These are phyloP conservation scores for Psilocybe tampanensis DNA, from an alignment of 768 basidiomycete genomes.

Conservation along the genomic window DNA sequence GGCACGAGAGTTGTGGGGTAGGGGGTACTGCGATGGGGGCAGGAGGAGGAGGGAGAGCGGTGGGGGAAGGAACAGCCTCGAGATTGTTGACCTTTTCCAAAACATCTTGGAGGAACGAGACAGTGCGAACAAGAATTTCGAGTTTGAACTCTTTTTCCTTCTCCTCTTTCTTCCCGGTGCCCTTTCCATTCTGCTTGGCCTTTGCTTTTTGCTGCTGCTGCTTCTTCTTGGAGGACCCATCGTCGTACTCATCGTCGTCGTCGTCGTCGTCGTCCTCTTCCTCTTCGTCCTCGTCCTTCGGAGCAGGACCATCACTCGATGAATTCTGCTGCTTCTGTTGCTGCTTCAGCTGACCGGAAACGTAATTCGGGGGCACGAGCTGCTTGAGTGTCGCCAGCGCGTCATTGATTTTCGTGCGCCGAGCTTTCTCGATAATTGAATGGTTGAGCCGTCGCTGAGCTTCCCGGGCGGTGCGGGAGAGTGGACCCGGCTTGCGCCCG, in stretches of 20 bases:
- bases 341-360: constrained; percentile 25
- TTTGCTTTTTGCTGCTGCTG: constrained; percentile 11
- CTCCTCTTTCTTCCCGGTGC: constrained; percentile 48
- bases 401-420: constrained; percentile 95
- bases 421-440: constrained; percentile 90
- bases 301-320: too few relatives aligned
- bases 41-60: background rate
- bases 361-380: constrained; percentile 69
- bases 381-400: constrained; percentile 76
- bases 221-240: constrained; percentile 17
- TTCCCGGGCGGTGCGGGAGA: constrained; percentile 81
- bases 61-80: constrained; percentile 26
- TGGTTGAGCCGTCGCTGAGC: constrained; percentile 92
- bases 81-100: constrained; percentile 50
- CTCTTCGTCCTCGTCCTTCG: constrained; percentile 31
- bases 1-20: constrained; percentile 21
- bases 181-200: constrained; percentile 32
- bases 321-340: background rate
- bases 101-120: constrained; percentile 75
- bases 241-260: constrained; percentile 34
- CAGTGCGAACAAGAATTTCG: constrained; percentile 85
- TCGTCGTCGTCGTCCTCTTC: constrained; percentile 39
- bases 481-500: constrained; percentile 71
- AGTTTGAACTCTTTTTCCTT: constrained; percentile 91
- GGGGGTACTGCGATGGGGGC: background rate